Base-by-base conservation (phyloP, 2,329 filamentous ascomycete genomes). In the Fusarium sp. region DNA sequence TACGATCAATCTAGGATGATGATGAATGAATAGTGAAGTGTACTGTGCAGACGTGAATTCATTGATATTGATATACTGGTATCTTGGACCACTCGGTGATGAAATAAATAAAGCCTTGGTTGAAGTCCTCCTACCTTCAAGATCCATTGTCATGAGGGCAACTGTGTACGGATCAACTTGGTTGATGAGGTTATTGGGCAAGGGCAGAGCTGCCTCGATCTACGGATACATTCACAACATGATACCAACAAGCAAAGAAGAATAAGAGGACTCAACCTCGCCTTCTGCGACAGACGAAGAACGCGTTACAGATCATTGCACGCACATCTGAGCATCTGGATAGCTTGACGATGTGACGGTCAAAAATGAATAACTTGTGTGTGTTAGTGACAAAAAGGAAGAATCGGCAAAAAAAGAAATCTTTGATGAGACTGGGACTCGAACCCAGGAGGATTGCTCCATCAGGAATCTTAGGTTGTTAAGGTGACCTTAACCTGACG, bases 371-470 rank as follows among this genome's bases (percentile, higher is more conserved):
- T n/a, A n/a, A n/a, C n/a, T n/a, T 50, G 20, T 18, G 42, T 24
- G 34, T 54, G 59, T 52, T 11, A 58, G 18, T 6, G 40, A 18
- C 35, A 42, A 69, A 64, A 38, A 29, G 27, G 1, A 13, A 8
- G 18, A 52, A 52, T 14, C 1, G 47, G 18, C 27, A 47, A 50
- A 22, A 52, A 70, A 61, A 61, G 63, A 72, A 66, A 66, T 47
- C 16, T 61, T 29, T 78, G 79, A 81, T 77, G 74, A 79, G 79
- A 81, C 78, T 79, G 79, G 79, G 79, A 81, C 78, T 81, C 77
- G 79, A 81, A 81, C 79, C 79, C 79, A 80, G 79, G 79, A 80
- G 79, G 79, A 80, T 80, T 80, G 77, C 79, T 80, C 79, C 79
- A 80, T 68, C 78, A 81, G 79, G 79, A 81, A 75, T 68, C 54